Evolutionary conservation across 2,329 filamentous ascomycete species (phyloP).

Genomic region (Fusarium irregulare): DNA sequence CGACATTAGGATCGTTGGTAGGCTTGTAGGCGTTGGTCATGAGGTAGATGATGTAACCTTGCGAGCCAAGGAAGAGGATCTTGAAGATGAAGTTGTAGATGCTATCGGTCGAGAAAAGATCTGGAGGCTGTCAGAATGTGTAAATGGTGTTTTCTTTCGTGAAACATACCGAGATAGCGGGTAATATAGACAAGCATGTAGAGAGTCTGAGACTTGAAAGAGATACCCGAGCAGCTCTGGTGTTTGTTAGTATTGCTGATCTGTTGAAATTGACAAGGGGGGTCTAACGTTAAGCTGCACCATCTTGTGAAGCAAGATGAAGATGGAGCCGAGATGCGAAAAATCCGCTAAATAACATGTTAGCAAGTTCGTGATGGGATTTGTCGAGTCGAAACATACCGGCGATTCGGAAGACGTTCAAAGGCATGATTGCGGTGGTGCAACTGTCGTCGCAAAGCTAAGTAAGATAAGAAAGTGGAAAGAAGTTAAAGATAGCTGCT

Average conservation of each 20-base stretch:
- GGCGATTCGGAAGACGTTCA: slow-evolving; percentile 69
- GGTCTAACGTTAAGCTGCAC: slow-evolving; percentile 81
- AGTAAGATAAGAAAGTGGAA: slow-evolving; percentile 18
- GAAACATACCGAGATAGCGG: slow-evolving; percentile 81
- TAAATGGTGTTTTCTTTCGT: background rate
- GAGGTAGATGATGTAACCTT: slow-evolving; percentile 95
- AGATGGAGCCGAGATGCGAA: slow-evolving; percentile 92
- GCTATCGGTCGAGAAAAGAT: slow-evolving; percentile 86
- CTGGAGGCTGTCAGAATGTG: slow-evolving; percentile 55
- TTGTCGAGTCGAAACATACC: slow-evolving; percentile 55
- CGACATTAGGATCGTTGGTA: slow-evolving; percentile 94
- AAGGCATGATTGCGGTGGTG: slow-evolving; percentile 54
- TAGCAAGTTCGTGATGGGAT: slow-evolving; percentile 11
- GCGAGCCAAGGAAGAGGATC: slow-evolving; percentile 89
- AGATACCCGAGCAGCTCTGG: slow-evolving; percentile 97
- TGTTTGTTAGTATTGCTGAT: slow-evolving; percentile 35
- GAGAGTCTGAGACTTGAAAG: slow-evolving; percentile 97
- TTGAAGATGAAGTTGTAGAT: slow-evolving; percentile 97
- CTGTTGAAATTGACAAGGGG: slow-evolving; percentile 14
- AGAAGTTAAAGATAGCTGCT: slow-evolving; percentile 30
- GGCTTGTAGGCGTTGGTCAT: slow-evolving; percentile 99
- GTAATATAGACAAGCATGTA: slow-evolving; percentile 95
- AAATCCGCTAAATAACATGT: slow-evolving; percentile 77
- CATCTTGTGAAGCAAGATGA: slow-evolving; percentile 98
- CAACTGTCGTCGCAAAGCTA: slow-evolving; percentile 26